Conservation (phyloP, 306 rosid species). For the Calophaca sinica region DNA sequence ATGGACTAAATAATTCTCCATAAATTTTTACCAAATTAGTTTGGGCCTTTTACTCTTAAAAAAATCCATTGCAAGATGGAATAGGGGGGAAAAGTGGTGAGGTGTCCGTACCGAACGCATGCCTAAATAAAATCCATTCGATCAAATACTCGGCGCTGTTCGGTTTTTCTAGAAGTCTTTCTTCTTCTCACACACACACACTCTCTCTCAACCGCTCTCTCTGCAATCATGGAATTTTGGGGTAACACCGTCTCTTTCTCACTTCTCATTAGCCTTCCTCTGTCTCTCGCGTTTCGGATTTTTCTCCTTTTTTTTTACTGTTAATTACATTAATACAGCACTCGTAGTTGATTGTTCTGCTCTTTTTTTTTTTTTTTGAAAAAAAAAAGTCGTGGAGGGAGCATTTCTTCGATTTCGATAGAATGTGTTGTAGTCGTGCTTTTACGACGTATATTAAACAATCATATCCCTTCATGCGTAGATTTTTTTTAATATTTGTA, state of each 20-base stretch:
- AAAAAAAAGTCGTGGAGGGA: too few relatives aligned
- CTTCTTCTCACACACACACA: neutral
- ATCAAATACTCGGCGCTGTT: neutral
- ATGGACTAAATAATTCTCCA: too few relatives aligned
- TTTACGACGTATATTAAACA: neutral
- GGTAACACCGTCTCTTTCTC: slow-evolving; percentile 24
- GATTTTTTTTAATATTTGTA: neutral
- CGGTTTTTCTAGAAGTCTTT: neutral
- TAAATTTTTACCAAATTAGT: too few relatives aligned
- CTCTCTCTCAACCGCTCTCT: neutral
- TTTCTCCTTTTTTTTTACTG: neutral
- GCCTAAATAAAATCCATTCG: neutral
- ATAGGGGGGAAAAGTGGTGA: too few relatives aligned
- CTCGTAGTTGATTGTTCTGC: neutral
- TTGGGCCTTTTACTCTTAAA: too few relatives aligned
- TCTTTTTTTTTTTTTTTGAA: too few relatives aligned
- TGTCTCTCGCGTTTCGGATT: neutral
- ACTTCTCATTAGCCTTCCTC: neutral
- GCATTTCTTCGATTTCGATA: slow-evolving; percentile 16
- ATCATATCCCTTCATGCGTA: neutral
- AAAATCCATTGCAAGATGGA: too few relatives aligned
- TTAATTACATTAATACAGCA: neutral
- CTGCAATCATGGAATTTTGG: slow-evolving; percentile 40
- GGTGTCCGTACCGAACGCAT: too few relatives aligned
- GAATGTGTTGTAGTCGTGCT: neutral